A percentile compares a stretch with the other conserved stretches of the same genome.
Conservation (phyloP, 352 stramenopile species). For the Thalassiosira mediterranea region DNA sequence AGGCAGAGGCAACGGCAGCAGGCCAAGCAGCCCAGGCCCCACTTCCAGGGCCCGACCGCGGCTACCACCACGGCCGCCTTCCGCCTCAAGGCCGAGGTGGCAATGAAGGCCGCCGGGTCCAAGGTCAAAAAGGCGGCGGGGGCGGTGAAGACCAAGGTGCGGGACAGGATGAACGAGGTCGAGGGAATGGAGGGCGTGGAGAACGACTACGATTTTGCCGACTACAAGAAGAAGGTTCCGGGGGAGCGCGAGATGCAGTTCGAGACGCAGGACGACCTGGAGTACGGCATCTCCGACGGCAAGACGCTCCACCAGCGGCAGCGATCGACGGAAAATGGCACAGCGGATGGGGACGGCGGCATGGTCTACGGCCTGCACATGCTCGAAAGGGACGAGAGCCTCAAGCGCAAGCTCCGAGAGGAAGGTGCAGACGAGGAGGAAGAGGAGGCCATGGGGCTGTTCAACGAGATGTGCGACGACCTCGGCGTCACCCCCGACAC, state of each 20-base stretch:
- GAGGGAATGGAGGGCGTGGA: slow-evolving; percentile 16
- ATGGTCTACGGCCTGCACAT: slow-evolving; percentile 31
- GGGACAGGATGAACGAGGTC: slow-evolving; percentile 8
- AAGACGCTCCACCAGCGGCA: neutral
- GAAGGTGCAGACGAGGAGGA: slow-evolving; percentile 1
- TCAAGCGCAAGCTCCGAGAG: slow-evolving; percentile 10
- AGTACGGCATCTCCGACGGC: slow-evolving; percentile 18
- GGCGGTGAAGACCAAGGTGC: slow-evolving; percentile 5
- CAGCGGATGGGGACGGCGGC: neutral
- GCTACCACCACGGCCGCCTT: slow-evolving; percentile 35
- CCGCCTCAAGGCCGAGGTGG: slow-evolving; percentile 37
- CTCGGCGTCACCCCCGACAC: slow-evolving; percentile 35
- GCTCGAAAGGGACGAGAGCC: slow-evolving; percentile 16
- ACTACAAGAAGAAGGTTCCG: slow-evolving; percentile 19
- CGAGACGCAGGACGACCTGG: slow-evolving; percentile 25
- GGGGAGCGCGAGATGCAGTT: slow-evolving; percentile 1
- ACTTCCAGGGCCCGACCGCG: slow-evolving; percentile 8
- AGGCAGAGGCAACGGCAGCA: neutral
- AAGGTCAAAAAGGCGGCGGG: slow-evolving; percentile 12
- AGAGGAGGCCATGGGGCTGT: slow-evolving; percentile 3
- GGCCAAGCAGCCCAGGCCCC: neutral
- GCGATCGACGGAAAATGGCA: neutral
- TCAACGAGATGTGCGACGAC: slow-evolving; percentile 38
- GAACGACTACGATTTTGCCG: slow-evolving; percentile 37
- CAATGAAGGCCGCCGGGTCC: slow-evolving; percentile 13